Evolutionary conservation across 768 basidiomycete genomes (phyloP), one percentile per base, ranked within the genome.

Genomic region (Tylopilus rubrobrunneus): DNA sequence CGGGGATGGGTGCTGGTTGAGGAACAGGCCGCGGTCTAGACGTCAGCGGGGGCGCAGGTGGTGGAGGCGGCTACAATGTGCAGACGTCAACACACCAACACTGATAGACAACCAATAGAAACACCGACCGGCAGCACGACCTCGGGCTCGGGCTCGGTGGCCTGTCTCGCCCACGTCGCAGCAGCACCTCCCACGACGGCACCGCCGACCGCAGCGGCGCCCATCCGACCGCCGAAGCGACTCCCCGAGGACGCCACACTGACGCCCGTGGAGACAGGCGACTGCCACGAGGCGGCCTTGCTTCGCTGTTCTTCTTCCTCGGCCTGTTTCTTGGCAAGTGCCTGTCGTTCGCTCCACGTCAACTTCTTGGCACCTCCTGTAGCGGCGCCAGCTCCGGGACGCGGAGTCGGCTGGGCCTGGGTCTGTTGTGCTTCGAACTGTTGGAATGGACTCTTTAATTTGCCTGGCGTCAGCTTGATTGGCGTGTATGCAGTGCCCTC

Each of bases 291-390:
- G 1, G 85, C 83, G 42, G 75, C 73, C 42, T 76, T 83, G 62
- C 88, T 91, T 44, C 73, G 74, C 9, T 76, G 74, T 55, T 85
- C 85, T 52, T 92, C 94, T 59, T 89, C 92, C 59, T 86, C 89
- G 15, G 79, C 76, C 61, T 92, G 89, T 65, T 87, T 86, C 76
- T 94, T 95, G 1, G 92, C 87, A n/a, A 86, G 73, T 0, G 90
- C 93, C 66, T 98, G 95, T 21, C 95, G 79, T 68, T 98, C 89
- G 53, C 82, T 88, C 96, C 96, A 98, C 0, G 95, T 96, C 56
- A 96, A 69, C 69, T 92, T 95, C 75, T 90, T 90, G 1, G 75
- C 53, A 1, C 78, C 81, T 21, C 73, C 73, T 4, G 56, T 39
- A 19, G 47, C 11, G 8, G 53, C 17, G 33, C 44, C 50, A 23